Conservation (phyloP, 768 basidiomycete genomes). For the Lactarius pseudohatsudake region DNA sequence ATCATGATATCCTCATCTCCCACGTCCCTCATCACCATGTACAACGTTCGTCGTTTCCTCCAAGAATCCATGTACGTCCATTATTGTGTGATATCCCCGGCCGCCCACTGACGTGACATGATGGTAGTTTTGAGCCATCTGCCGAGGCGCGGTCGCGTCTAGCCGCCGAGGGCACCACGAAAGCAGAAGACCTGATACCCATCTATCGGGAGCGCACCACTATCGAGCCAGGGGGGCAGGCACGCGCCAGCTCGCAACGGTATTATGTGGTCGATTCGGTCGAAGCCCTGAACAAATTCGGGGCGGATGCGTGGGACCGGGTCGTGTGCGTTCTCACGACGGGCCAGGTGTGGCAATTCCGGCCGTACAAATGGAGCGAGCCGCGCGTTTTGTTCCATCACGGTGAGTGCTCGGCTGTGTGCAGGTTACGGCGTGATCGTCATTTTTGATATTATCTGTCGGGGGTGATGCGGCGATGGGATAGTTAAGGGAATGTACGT, state of each 20-base stretch:
- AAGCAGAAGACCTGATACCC: conserved; percentile 82
- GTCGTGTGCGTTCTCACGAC: conserved; percentile 99
- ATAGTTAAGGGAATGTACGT: conserved; percentile 94
- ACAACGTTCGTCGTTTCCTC: conserved; percentile 92
- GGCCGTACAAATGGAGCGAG: conserved; percentile 95
- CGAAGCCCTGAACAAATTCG: conserved; percentile 90
- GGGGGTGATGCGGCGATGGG: background rate
- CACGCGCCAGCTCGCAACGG: conserved; percentile 47
- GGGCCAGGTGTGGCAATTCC: conserved; percentile 97
- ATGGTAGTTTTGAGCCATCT: conserved; percentile 59
- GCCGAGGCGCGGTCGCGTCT: conserved; percentile 71
- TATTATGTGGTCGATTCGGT: conserved; percentile 92
- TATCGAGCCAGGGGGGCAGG: conserved; percentile 64
- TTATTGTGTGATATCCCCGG: background rate
- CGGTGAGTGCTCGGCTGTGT: conserved; percentile 48
- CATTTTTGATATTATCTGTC: background rate
- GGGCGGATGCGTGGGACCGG: conserved; percentile 91
- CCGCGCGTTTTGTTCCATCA: conserved; percentile 91
- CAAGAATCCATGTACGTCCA: conserved; percentile 72
- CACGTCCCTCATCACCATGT: conserved; percentile 94
- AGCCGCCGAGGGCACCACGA: conserved; percentile 65
- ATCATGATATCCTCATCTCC: conserved; percentile 97
- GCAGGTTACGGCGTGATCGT: background rate
- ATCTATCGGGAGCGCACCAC: conserved; percentile 81
- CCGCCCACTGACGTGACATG: background rate